Evolutionary conservation across 2,329 filamentous ascomycete genomes (phyloP), one percentile per base, ranked within the genome.

Genomic region (Endocalyx cinctus): DNA sequence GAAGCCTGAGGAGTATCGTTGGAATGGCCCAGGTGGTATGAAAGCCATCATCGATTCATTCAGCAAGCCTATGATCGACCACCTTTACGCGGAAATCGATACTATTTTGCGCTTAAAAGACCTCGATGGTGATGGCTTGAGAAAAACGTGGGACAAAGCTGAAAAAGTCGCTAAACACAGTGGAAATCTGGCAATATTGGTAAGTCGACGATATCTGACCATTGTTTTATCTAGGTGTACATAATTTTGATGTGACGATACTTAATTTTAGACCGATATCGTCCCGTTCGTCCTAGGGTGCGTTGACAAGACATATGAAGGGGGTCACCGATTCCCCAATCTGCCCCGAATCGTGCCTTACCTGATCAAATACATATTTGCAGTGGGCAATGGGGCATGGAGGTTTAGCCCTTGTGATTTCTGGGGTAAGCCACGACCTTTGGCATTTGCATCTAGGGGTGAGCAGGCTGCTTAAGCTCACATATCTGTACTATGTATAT

Each of bases 61-160:
- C 29, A 50, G 26, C 28, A 29, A 32, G 32, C 13, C 8, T 31
- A 43, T 47, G 35, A 51, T 38, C 11, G 26, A 46, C 27, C 51
- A 56, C 37, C 41, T 55, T 13, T 48, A 52, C 27, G 48, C 38
- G 2, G 55, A 58, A 32, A 51, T 58, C 17, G 39, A 47, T 4
- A 40, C 51, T 0, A 46, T 55, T 19, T 33, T 58, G 11, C 35
- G 41, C 5, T 26, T 50, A 26, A 29, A 34, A 3, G 32, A 51
- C 34, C 25, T 54, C 20, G 42, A 48, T 16, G 47, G 46, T 20
- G 37, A 35, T 11, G 38, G 33, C 2, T 18, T 47, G 20, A 27
- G 20, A 16, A 35, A 42, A 31, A 38, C 35, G 2, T 48, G 45
- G 46, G 29, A 31, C 11, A 27, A 38, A 23, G 45, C 37, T 1